Conservation (phyloP, 768 basidiomycete genomes). For the Melanogaster broomeanus region DNA sequence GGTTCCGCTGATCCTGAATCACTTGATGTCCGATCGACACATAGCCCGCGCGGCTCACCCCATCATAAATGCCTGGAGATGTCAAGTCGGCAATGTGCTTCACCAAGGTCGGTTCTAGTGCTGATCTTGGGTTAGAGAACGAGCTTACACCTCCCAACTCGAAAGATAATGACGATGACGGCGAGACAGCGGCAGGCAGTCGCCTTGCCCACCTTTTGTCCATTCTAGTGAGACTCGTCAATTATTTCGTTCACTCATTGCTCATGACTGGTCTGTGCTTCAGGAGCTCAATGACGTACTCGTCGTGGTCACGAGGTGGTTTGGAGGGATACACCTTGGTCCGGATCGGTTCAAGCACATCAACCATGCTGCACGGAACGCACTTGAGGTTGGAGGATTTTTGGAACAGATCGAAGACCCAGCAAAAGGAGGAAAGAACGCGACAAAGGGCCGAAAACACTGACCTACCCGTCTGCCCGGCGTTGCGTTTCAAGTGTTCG, state of each 20-base stretch:
- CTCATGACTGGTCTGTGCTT: neutral
- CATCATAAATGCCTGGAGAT: conserved; percentile 82
- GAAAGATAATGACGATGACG: conserved; percentile 92
- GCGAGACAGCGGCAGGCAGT: conserved; percentile 91
- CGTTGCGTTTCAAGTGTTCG: no score
- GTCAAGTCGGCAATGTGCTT: conserved; percentile 61
- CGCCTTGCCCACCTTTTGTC: conserved; percentile 89
- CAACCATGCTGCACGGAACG: conserved; percentile 92
- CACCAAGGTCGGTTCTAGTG: conserved; percentile 64
- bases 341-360: conserved; percentile 92
- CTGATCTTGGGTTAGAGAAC: conserved; percentile 1
- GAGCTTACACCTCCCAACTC: neutral
- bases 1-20: conserved; percentile 68
- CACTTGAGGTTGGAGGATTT: conserved; percentile 86
- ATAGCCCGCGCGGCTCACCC: conserved; percentile 79
- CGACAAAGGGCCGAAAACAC: conserved; percentile 29
- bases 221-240: conserved; percentile 59
- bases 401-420: conserved; percentile 51
- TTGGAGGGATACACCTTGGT: conserved; percentile 89
- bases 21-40: conserved; percentile 69
- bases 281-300: conserved; percentile 84
- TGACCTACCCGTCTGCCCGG: conserved; percentile 6
- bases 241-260: neutral
- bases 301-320: conserved; percentile 91
- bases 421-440: conserved; percentile 15